Evolutionary conservation across 2,329 filamentous ascomycete species (phyloP).

Genomic region (Botrytis pseudocinerea): DNA sequence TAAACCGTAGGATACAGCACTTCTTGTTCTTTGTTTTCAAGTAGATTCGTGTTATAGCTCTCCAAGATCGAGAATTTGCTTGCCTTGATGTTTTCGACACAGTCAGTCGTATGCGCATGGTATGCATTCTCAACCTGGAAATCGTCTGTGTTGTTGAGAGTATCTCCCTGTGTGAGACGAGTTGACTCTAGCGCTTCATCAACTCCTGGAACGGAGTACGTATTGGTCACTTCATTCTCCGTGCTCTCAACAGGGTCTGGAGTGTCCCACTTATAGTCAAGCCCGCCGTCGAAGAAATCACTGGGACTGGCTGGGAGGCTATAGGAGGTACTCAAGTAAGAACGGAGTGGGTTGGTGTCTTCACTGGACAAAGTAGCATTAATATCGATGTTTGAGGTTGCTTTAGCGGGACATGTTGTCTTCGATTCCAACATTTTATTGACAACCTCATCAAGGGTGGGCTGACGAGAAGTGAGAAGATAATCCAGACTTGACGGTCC

Average conservation of each 20-base stretch:
- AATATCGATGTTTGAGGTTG: background rate
- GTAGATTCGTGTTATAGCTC: background rate
- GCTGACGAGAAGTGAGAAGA: slow-evolving; percentile 20
- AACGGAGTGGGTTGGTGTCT: slow-evolving; percentile 18
- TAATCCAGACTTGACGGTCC: slow-evolving; percentile 26
- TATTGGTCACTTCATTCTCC: background rate
- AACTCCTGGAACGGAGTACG: background rate
- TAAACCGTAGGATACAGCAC: slow-evolving; percentile 15
- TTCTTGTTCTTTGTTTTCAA: background rate
- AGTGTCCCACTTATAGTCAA: slow-evolving; percentile 45
- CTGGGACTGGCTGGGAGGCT: slow-evolving; percentile 47
- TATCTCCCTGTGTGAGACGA: background rate
- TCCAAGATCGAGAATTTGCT: background rate
- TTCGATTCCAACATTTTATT: background rate
- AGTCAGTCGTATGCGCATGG: slow-evolving; percentile 12
- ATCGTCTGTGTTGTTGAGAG: background rate
- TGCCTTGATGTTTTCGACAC: background rate
- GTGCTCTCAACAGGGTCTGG: background rate
- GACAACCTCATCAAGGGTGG: slow-evolving; percentile 15
- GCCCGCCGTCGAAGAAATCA: slow-evolving; percentile 48
- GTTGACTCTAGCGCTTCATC: background rate
- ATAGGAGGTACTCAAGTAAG: slow-evolving; percentile 7
- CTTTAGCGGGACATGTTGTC: slow-evolving; percentile 12
- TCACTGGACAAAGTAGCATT: background rate
- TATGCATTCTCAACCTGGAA: background rate